Conservation (phyloP, 306 rosid genomes). For the Astragalus glycyphyllos region DNA sequence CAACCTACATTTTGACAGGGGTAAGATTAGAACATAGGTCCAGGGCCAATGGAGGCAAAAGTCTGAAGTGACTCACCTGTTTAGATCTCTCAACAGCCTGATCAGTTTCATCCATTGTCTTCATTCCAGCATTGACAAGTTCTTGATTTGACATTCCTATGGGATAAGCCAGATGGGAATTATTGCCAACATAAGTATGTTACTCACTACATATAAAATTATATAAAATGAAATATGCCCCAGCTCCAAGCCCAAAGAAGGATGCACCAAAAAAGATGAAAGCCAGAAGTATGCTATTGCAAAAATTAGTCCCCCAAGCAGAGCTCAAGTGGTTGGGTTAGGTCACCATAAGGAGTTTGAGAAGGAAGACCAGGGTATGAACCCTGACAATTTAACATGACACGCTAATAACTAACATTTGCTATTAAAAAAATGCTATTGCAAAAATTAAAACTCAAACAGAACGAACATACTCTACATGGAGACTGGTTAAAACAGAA, state of each 20-base stretch:
- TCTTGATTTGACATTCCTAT: constrained; percentile 98
- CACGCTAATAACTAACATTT: too few species aligned
- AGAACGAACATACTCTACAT: constrained; percentile 15
- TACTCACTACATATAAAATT: constrained; percentile 25
- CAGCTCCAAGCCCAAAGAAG: constrained; percentile 30
- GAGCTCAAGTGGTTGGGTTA: too few species aligned
- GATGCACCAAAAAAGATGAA: constrained; percentile 31
- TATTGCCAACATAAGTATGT: constrained; percentile 31
- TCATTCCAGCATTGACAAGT: constrained; percentile 77
- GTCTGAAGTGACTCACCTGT: constrained; percentile 62
- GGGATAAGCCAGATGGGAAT: constrained; percentile 44
- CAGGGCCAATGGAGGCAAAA: constrained; percentile 20
- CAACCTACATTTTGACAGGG: constrained; percentile 62
- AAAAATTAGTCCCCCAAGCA: not conserved
- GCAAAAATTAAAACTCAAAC: constrained; percentile 28
- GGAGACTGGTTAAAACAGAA: constrained; percentile 24
- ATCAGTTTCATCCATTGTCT: constrained; percentile 96
- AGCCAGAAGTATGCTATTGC: constrained; percentile 14
- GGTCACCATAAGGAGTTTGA: too few species aligned
- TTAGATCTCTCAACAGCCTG: constrained; percentile 88
- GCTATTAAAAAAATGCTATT: not conserved
- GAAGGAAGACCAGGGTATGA: too few species aligned
- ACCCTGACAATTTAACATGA: too few species aligned
- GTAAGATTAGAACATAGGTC: constrained; percentile 40
- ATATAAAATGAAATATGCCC: constrained; percentile 6